Evolutionary conservation across 805 yeast species (phyloP), one percentile per base, ranked within the genome.

Genomic region (Scheffersomyces ergatensis): DNA sequence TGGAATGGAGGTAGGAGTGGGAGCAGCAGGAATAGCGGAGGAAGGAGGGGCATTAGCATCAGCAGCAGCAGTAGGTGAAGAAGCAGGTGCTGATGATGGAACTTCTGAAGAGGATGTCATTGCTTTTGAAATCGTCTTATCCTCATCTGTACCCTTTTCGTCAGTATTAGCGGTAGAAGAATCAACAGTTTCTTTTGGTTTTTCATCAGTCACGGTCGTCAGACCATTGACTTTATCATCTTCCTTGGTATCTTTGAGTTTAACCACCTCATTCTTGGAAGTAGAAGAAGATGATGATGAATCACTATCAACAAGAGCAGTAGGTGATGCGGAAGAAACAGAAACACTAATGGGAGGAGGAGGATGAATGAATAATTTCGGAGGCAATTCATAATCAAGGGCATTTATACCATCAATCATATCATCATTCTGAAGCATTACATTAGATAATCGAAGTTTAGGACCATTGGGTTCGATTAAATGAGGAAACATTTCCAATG

Each of bases 391-490:
- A 43, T 62, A 63, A 37, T 58, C 63, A 18, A 49, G 38, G 2
- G 37, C 36, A 43, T 43, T 39, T 40, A 73, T 11, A 8, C 38
- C 39, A 21, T 21, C 24, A 21, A 21, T 21, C 49, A 48, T 43
- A 46, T 65, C 85, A 53, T 84, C 90, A 57, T 84, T 83, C 26
- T 72, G 65, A 18, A 83, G 55, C 56, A 73, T 69, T 3, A 71
- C 72, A 37, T 67, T 63, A 8, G 77, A 60, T 15, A 85, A 58
- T 38, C 80, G 64, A 33, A 72, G 67, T 30, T 70, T 60, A 2
- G 89, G 78, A 5, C 89, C 88, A 46, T 76, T 69, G 3, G 86
- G 83, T 49, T 85, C 89, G 5, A 83, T 70, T 36, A 84, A 57
- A 57, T 80, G 83, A 1, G 93, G 93, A 34, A 76, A 72, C 47